Percentiles rank a stretch among this genome's conserved stretches.
These are phyloP conservation scores for Fraxinus sp. DNA, from an alignment of 305 asterid species.

Conservation along the genomic window DNA sequence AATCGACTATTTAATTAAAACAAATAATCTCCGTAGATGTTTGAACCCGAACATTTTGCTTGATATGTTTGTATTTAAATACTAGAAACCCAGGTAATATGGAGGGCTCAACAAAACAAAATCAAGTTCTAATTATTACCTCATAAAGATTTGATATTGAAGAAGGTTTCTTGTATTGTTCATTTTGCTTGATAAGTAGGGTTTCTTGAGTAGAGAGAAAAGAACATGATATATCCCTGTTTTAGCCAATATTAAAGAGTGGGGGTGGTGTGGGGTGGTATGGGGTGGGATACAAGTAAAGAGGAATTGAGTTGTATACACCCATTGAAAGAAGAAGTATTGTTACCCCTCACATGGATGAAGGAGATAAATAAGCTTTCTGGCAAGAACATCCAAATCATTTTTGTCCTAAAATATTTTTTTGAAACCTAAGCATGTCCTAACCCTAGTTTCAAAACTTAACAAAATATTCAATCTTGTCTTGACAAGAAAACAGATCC, in stretches of 20 bases:
- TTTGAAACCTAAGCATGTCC: constrained; percentile 46
- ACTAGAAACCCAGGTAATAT: background rate
- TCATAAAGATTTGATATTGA: background rate
- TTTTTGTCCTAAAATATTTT: constrained; percentile 35
- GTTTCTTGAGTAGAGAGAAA: constrained; percentile 35
- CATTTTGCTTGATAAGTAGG: constrained; percentile 19
- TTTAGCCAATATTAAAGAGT: constrained; percentile 6
- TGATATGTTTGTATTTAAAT: background rate
- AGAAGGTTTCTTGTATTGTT: constrained; percentile 11
- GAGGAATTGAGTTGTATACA: constrained; percentile 40
- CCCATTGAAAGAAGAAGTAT: constrained; percentile 31
- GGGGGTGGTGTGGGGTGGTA: background rate
- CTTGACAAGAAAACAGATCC: constrained; percentile 10
- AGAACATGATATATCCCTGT: constrained; percentile 30
- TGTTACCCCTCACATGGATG: constrained; percentile 56
- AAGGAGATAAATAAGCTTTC: constrained; percentile 31
- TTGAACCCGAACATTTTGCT: background rate
- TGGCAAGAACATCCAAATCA: constrained; percentile 45
- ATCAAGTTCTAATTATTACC: background rate
- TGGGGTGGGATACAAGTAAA: constrained; percentile 14
- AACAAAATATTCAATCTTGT: constrained; percentile 21
- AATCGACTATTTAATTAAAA: background rate
- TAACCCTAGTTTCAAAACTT: constrained; percentile 23
- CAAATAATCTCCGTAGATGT: background rate
- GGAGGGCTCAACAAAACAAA: background rate